Base-by-base conservation (phyloP, 129 eudicot genomes). In the Chrysanthemum makinoi region DNA sequence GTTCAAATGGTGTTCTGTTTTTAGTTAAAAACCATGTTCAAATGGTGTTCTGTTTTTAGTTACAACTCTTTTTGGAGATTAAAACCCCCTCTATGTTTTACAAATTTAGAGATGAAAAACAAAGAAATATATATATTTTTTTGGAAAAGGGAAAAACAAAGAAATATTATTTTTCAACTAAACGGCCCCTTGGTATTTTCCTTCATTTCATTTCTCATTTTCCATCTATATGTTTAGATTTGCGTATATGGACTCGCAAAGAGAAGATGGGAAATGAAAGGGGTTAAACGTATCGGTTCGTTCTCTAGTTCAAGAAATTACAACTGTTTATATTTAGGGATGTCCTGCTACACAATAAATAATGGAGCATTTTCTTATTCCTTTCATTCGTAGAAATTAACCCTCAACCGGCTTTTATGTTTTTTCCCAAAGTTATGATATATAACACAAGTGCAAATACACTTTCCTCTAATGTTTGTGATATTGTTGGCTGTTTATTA, bases 141-240 rank as follows among this genome's bases (percentile, higher is more conserved):
- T 22, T 0, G 24, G 24, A 22, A 22, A 22, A 22, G 24, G 1
- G 24, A 22, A 22, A 22, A 35, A 35, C 43, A 35, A 35, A 35
- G 46, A 7, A 39, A 39, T 2, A 52, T 15, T 52, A 0, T 15
- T 15, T 11, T 52, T 13, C 57, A 13, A 52, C 19, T 52, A 14
- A 52, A n/a, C 19, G 8, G 16, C 15, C 56, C 18, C 1, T 22
- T 39, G 10, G 46, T 39, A 57, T 48, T 24, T 35, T 24, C 24
- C 58, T 24, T 16, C 16, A 14, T 61, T 59, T 72, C 49, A 72
- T 14, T 66, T 66, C 58, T 48, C 61, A 68, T 68, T 26, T 52
- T 18, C 58, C 17, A 14, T 67, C 28, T 68, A 59, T 68, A 20
- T 58, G 20, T 49, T 19, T 48, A 59, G 48, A 71, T 58, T 59